Percentiles rank a stretch among this genome's conserved stretches.
Evolutionary conservation across 2,329 filamentous ascomycete species (phyloP).

Genomic region (Chrysoporthe cubensis): DNA sequence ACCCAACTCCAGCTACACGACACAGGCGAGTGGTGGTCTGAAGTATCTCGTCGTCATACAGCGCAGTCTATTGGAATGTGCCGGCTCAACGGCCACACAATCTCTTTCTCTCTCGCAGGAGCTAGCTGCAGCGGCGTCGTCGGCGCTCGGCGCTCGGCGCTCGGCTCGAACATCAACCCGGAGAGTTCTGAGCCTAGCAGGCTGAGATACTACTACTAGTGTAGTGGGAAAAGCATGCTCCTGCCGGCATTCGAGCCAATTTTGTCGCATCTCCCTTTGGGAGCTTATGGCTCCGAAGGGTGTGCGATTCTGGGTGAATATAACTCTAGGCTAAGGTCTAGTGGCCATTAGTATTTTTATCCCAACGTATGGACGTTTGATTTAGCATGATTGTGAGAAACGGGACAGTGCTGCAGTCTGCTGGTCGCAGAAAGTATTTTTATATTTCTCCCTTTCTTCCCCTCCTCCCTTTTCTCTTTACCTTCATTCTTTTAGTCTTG

Average conservation of each 20-base stretch:
- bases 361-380: background rate
- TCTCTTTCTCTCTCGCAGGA: background rate
- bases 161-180: background rate
- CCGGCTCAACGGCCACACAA: background rate
- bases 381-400: background rate
- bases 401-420: background rate
- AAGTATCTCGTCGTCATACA: background rate
- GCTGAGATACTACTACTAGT: no score
- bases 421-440: background rate
- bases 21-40: background rate
- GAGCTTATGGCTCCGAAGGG: no score
- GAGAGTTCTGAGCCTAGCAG: background rate
- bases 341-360: background rate
- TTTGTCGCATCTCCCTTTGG: no score
- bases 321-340: background rate
- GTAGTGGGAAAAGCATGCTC: background rate
- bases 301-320: no score
- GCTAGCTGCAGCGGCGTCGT: background rate
- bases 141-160: conserved; percentile 12
- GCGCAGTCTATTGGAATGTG: background rate
- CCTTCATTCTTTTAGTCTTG: no score
- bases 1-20: background rate
- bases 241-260: no score
- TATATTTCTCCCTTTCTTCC: no score
- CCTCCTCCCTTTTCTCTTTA: no score